Percentiles rank a stretch among this genome's conserved stretches.
Conservation (phyloP, 169 alveolate species). For the Neospora caninum region DNA sequence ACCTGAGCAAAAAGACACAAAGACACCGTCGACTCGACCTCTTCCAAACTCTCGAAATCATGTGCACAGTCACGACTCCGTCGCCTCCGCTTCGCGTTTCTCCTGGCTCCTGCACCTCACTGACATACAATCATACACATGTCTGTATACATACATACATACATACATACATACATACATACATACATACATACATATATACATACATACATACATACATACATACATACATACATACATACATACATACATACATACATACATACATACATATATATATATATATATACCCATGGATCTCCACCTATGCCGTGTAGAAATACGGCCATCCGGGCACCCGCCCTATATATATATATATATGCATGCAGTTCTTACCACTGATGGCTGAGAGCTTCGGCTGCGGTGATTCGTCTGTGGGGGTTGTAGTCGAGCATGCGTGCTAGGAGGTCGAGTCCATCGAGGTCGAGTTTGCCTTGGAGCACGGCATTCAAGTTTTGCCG, state of each 20-base stretch:
- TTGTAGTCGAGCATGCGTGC: constrained; percentile 91
- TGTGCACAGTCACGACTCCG: neutral
- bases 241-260: neutral
- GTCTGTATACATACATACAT: too few species aligned
- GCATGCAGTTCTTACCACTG: constrained; percentile 81
- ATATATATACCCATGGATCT: neutral
- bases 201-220: too few species aligned
- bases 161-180: too few species aligned
- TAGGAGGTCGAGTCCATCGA: constrained; percentile 81
- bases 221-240: neutral
- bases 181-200: too few species aligned
- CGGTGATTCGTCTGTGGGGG: constrained; percentile 94
- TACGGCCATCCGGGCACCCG: neutral
- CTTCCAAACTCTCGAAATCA: neutral
- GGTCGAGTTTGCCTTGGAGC: constrained; percentile 59
- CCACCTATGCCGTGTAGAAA: too few species aligned
- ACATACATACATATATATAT: neutral
- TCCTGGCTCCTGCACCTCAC: neutral
- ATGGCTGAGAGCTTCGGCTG: constrained; percentile 95
- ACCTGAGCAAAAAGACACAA: constrained; percentile 53
- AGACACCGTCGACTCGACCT: neutral
- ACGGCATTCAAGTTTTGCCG: constrained; percentile 57
- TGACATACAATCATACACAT: too few species aligned
- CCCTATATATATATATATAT: neutral
- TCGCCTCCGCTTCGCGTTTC: neutral